A percentile compares a stretch with the other conserved stretches of the same genome.
phyloP scores from a whole-genome alignment of 2,329 filamentous ascomycete species.

The Rutstroemia sp. region DNA sequence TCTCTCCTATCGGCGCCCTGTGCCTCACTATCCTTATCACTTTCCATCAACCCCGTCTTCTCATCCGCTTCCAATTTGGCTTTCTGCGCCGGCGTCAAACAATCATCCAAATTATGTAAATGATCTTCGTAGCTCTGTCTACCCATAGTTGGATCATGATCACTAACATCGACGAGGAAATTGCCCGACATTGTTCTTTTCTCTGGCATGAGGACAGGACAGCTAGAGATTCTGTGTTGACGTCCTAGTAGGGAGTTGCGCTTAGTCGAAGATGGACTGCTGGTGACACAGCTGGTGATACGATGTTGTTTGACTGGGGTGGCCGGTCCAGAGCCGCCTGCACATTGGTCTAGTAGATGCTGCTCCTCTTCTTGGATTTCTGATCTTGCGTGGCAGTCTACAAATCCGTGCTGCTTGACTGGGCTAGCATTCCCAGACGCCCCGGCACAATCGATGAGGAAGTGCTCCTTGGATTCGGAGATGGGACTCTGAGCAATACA shows the following conservation, averaged over 20 bases:
- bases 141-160: neutral
- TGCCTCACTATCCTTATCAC: too few species aligned
- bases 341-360: constrained; percentile 1
- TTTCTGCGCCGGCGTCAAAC: neutral
- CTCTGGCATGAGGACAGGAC: neutral
- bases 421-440: neutral
- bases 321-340: neutral
- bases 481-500: neutral
- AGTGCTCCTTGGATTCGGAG: neutral
- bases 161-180: neutral
- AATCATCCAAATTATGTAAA: constrained; percentile 3
- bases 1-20: neutral
- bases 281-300: neutral
- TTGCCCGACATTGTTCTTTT: neutral
- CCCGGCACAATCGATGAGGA: neutral
- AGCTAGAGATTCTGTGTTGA: constrained; percentile 3
- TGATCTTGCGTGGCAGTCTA: neutral
- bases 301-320: constrained; percentile 1
- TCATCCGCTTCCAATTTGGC: neutral
- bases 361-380: neutral
- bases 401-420: neutral
- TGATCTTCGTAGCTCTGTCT: constrained; percentile 1
- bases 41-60: neutral
- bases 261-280: neutral
- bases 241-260: neutral